These are phyloP conservation scores for Diaporthe vaccinii DNA, from an alignment of 2,329 filamentous ascomycete species.

Conservation along the genomic window DNA sequence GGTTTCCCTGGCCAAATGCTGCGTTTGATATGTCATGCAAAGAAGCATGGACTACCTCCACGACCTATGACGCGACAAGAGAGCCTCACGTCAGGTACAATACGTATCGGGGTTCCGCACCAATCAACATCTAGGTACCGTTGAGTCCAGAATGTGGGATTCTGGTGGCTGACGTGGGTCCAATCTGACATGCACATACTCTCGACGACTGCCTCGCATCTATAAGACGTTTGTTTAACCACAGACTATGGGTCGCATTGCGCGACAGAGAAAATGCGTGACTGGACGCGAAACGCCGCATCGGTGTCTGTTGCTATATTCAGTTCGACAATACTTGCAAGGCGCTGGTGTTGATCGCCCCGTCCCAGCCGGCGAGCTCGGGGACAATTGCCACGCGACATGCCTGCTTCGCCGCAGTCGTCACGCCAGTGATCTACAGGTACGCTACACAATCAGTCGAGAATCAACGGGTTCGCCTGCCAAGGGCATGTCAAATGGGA, in stretches of 20 bases:
- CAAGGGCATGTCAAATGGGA: slow-evolving; percentile 7
- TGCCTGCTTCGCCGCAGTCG: slow-evolving; percentile 12
- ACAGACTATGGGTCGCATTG: not conserved
- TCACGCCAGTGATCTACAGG: slow-evolving; percentile 28
- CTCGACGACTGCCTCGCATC: slow-evolving; percentile 1
- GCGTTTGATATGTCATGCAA: not conserved
- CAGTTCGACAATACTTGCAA: not conserved
- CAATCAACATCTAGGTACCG: slow-evolving; percentile 4
- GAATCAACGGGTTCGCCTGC: slow-evolving; percentile 30
- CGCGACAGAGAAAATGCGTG: slow-evolving; percentile 1
- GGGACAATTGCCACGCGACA: slow-evolving; percentile 12
- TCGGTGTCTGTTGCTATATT: not conserved
- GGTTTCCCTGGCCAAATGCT: not conserved
- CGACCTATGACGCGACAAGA: slow-evolving; percentile 16
- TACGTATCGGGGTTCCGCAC: not conserved
- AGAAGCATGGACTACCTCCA: not conserved
- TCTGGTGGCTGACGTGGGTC: slow-evolving; percentile 26
- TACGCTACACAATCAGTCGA: slow-evolving; percentile 26
- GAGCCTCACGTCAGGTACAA: slow-evolving; percentile 30
- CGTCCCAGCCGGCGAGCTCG: slow-evolving; percentile 6
- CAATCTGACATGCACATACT: slow-evolving; percentile 15
- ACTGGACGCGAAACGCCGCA: not conserved
- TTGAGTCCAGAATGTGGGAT: slow-evolving; percentile 5
- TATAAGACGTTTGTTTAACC: slow-evolving; percentile 23
- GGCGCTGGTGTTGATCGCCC: not conserved